Evolutionary conservation across 2,329 filamentous ascomycete genomes (phyloP).

Genomic region (Nemania bipapillata): DNA sequence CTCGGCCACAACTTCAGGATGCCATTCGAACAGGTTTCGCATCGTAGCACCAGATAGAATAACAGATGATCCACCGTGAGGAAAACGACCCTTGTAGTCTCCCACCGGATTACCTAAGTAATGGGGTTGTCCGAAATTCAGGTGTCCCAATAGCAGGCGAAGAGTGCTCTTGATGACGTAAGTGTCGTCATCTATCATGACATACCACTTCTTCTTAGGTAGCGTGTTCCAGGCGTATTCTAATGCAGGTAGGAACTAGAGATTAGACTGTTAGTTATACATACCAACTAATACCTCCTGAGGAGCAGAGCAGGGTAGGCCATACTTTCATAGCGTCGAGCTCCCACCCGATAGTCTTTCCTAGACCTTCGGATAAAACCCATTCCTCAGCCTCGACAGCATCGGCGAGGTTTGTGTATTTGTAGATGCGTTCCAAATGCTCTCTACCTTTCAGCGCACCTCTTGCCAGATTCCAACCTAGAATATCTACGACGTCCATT

Average conservation of each 20-base stretch:
- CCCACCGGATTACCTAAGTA: constrained; percentile 69
- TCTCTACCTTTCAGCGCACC: constrained; percentile 47
- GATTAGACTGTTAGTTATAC: constrained; percentile 22
- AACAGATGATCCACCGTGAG: constrained; percentile 66
- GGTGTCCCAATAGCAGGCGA: constrained; percentile 59
- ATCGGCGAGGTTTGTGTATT: constrained; percentile 49
- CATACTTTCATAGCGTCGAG: constrained; percentile 54
- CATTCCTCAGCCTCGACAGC: constrained; percentile 51
- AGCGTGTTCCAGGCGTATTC: constrained; percentile 62
- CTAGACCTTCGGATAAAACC: constrained; percentile 49
- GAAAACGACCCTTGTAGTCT: constrained; percentile 66
- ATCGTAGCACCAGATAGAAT: constrained; percentile 64
- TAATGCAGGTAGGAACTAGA: constrained; percentile 65
- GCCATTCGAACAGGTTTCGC: constrained; percentile 57
- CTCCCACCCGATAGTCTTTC: constrained; percentile 51
- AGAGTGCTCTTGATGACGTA: constrained; percentile 64
- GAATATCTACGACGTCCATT: constrained; percentile 49
- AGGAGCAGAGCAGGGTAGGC: background rate
- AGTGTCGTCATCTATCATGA: constrained; percentile 68
- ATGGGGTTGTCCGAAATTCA: constrained; percentile 59
- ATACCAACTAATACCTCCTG: background rate
- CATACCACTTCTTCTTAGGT: constrained; percentile 68
- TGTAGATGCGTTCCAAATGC: constrained; percentile 49
- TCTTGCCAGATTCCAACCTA: constrained; percentile 50
- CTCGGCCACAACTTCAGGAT: constrained; percentile 56